phyloP scores from a whole-genome alignment of 176 grass and related monocot genomes.

The Raddia distichophylla region DNA sequence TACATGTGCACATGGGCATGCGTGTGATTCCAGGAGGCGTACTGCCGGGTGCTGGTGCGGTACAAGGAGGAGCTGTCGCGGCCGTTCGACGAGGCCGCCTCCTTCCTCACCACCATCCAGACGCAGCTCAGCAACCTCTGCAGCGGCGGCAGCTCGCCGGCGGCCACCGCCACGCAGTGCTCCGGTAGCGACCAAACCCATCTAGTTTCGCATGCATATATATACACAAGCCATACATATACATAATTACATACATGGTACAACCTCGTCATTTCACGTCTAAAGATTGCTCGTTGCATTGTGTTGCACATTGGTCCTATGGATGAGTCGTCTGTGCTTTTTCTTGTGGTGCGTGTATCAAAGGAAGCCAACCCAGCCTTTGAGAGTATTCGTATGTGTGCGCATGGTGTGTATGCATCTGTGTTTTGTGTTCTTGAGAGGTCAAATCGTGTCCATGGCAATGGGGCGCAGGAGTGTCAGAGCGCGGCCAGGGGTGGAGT shows the following conservation, averaged over 20 bases:
- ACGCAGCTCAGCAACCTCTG: constrained; percentile 81
- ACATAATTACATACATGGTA: too few relatives aligned
- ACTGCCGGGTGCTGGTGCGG: constrained; percentile 64
- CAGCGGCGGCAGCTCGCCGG: constrained; percentile 41
- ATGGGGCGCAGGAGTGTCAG: constrained; percentile 81
- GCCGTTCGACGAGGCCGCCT: constrained; percentile 77
- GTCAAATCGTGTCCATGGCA: constrained; percentile 97
- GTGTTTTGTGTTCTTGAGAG: constrained; percentile 50
- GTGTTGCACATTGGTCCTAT: constrained; percentile 28
- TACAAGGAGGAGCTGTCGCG: constrained; percentile 88
- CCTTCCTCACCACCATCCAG: constrained; percentile 79
- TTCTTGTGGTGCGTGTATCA: constrained; percentile 15
- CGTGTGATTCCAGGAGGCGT: constrained; percentile 52
- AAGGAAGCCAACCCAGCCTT: constrained; percentile 19
- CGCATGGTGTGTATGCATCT: not conserved
- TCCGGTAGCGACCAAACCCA: constrained; percentile 28
- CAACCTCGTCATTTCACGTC: not conserved
- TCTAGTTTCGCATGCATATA: constrained; percentile 11
- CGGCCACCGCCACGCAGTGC: constrained; percentile 31
- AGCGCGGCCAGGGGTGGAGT: constrained; percentile 45
- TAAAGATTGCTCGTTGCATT: not conserved
- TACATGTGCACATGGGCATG: constrained; percentile 34
- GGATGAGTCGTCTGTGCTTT: not conserved
- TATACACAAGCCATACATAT: not conserved
- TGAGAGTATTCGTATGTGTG: constrained; percentile 24